Evolutionary conservation across 305 asterid species (phyloP).

Genomic region (Ajuga reptans): DNA sequence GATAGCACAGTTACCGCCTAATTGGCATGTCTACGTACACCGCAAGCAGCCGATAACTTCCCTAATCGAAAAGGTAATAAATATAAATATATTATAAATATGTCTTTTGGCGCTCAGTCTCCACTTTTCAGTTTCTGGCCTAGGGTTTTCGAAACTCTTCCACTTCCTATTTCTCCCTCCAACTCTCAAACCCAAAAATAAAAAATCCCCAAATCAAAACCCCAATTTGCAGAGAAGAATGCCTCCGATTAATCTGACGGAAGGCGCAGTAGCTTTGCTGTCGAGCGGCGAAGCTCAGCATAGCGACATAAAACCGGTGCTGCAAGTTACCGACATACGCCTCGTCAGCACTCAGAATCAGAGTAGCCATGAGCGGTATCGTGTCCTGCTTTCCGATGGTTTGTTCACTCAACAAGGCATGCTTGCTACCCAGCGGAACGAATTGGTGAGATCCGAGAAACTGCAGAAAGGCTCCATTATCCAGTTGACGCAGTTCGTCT

Average conservation of each 20-base stretch:
- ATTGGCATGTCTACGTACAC: conserved; percentile 9
- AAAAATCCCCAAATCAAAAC: background rate
- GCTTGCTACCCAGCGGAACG: conserved; percentile 68
- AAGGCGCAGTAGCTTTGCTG: conserved; percentile 48
- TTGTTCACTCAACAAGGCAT: conserved; percentile 58
- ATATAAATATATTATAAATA: background rate
- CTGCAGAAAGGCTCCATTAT: conserved; percentile 65
- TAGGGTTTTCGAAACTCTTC: conserved; percentile 37
- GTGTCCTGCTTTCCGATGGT: conserved; percentile 70
- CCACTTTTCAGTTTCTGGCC: conserved; percentile 11
- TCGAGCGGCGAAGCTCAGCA: conserved; percentile 30
- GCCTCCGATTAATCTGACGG: conserved; percentile 46
- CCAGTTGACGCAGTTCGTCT: conserved; percentile 53
- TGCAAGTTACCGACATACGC: conserved; percentile 55
- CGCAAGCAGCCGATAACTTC: background rate
- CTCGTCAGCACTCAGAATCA: conserved; percentile 44
- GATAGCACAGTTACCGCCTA: background rate
- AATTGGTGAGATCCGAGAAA: conserved; percentile 42
- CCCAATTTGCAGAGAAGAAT: conserved; percentile 13
- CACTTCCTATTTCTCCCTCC: conserved; percentile 18
- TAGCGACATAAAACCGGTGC: conserved; percentile 46
- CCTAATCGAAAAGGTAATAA: background rate
- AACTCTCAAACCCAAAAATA: background rate
- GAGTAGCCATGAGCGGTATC: conserved; percentile 44
- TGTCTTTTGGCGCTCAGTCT: conserved; percentile 29